A percentile compares a stretch with the other conserved stretches of the same genome.
phyloP scores from a whole-genome alignment of 208 protist genomes.

The Phytomonas francai region DNA sequence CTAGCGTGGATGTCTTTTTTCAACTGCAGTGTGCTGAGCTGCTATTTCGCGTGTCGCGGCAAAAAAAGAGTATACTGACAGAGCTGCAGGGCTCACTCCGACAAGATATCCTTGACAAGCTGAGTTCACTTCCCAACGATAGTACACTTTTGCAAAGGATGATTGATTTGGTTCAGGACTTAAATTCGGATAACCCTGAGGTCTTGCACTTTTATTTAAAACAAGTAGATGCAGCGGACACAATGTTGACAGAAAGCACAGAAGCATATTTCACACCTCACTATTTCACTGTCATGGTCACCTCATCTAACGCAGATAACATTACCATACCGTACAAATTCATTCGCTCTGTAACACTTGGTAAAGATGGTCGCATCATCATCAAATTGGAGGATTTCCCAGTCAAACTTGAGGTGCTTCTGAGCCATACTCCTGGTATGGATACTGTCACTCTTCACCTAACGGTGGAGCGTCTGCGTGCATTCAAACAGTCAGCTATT shows the following conservation, averaged over 20 bases:
- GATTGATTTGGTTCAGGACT: conserved; percentile 53
- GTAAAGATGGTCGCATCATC: conserved; percentile 68
- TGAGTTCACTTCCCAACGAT: conserved; percentile 66
- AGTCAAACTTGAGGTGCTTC: conserved; percentile 66
- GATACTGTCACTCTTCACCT: conserved; percentile 73
- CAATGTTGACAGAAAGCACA: conserved; percentile 46
- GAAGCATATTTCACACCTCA: conserved; percentile 76
- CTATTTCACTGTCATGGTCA: conserved; percentile 79
- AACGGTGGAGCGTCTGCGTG: conserved; percentile 31
- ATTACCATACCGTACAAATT: conserved; percentile 77
- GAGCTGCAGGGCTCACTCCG: conserved; percentile 30
- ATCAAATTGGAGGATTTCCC: conserved; percentile 80
- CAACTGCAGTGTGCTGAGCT: conserved; percentile 89
- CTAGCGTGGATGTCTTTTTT: conserved; percentile 84
- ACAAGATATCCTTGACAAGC: conserved; percentile 25
- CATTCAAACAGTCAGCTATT: conserved; percentile 74
- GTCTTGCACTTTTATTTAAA: conserved; percentile 59
- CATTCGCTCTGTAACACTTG: conserved; percentile 77
- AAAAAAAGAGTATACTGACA: conserved; percentile 48
- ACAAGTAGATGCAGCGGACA: conserved; percentile 57
- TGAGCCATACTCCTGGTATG: conserved; percentile 68
- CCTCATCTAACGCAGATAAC: conserved; percentile 71
- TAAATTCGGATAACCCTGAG: conserved; percentile 50
- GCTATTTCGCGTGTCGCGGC: conserved; percentile 76
- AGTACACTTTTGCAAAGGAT: conserved; percentile 60